Percentiles rank a stretch among this genome's conserved stretches.
Conservation (phyloP, 176 grass and related monocot species). For the Carex scoparia region DNA sequence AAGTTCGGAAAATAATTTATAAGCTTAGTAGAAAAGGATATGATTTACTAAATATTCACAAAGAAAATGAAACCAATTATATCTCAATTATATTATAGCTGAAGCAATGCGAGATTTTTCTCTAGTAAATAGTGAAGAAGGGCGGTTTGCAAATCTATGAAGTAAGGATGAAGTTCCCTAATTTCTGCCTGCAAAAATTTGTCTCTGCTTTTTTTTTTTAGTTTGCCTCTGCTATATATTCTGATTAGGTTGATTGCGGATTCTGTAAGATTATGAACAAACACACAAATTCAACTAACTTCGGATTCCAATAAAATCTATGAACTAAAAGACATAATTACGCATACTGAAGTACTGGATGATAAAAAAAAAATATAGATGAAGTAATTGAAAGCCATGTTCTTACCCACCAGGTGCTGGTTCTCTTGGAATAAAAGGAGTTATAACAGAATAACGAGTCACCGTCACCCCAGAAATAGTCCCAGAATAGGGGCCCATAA, state of each 20-base stretch:
- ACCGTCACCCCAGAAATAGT: conserved; percentile 85
- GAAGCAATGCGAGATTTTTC: not conserved
- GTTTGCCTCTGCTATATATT: not conserved
- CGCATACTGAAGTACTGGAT: not conserved
- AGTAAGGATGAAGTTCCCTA: not conserved
- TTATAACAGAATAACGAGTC: conserved; percentile 92
- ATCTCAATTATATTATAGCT: not conserved
- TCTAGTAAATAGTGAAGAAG: not conserved
- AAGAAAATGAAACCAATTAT: not conserved
- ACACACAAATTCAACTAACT: too few species aligned
- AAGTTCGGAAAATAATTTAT: not conserved
- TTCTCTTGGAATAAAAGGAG: conserved; percentile 50
- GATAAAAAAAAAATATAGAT: not conserved
- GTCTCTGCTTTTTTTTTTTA: too few species aligned
- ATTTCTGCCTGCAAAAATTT: not conserved
- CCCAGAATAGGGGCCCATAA: conserved; percentile 75
- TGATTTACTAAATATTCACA: not conserved
- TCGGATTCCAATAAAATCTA: not conserved
- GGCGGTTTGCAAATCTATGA: not conserved
- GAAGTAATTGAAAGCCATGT: not conserved
- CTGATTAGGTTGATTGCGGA: not conserved
- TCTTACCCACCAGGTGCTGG: conserved; percentile 51
- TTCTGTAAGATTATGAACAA: not conserved
- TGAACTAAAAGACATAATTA: not conserved
- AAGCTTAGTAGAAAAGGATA: not conserved